Base-by-base conservation (phyloP, 2,329 filamentous ascomycete genomes). In the Volutella citrinella region DNA sequence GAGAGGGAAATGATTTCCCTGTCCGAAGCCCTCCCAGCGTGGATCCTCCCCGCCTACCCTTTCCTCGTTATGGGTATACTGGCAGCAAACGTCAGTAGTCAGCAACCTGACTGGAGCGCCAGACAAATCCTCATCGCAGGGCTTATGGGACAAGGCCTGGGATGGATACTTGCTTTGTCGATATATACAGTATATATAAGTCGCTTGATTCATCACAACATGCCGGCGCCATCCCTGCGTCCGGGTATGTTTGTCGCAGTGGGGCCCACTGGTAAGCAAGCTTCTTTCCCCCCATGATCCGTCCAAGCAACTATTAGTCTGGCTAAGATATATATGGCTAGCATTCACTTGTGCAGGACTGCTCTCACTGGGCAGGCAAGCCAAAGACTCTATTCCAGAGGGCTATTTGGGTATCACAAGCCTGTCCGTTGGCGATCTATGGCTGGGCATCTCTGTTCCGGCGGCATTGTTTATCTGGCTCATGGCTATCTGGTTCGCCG, bases 181-280 rank as follows among this genome's bases (percentile, higher is more conserved):
- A 74, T 76, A 47, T 46, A 46, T 25, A 36, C 40, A n/a, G 43
- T 46, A 17, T 46, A 46, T 19, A 65, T 74, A 34, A 66, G 65
- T 18, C 64, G 73, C 1, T 59, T 76, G 16, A 72, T 76, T 62
- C 62, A 70, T 36, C 64, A 63, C 16, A 70, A 69, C 3, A 63
- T 74, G 19, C 72, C 72, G 1, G 52, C 53, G 19, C 63, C 66
- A 5, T 65, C 70, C 27, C 63, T 67, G 32, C 56, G 72, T 29
- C 70, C 71, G 4, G 71, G 66, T 19, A 73, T 77, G 70, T 76
- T 72, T 55, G 73, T 77, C 40, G 69, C 65, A 27, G 71, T 75
- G 6, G 72, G 72, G 0, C 70, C 72, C 4, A 70, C 72, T 1
- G 68, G 32, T 35, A 29, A 12, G 32, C 25, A 7, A 13, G 11